Evolutionary conservation across 164 flowering plant genomes (phyloP).

Genomic region (Piper betle): DNA sequence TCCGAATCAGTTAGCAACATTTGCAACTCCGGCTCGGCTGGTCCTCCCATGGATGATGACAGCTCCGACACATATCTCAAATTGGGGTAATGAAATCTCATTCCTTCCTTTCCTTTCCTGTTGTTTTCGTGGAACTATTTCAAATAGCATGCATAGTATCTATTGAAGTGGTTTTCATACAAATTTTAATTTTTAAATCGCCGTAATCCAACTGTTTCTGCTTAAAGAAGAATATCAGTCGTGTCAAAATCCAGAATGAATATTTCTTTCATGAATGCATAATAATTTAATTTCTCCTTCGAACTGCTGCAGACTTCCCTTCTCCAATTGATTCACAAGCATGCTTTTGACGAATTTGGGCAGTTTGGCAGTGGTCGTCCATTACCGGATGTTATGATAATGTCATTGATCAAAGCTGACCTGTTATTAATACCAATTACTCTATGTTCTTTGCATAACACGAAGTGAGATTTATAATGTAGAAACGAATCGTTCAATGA

Average conservation of each 20-base stretch:
- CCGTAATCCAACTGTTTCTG: too few species aligned
- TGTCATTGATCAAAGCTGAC: too few species aligned
- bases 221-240: too few species aligned
- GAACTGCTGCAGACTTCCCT: not conserved
- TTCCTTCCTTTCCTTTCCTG: too few species aligned
- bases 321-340: not conserved
- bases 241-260: not conserved
- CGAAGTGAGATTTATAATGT: too few species aligned
- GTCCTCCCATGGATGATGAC: conserved; percentile 37
- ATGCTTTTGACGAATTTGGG: not conserved
- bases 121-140: not conserved
- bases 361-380: too few species aligned
- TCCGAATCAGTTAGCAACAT: conserved; percentile 32
- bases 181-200: too few species aligned
- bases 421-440: too few species aligned
- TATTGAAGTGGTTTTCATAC: too few species aligned
- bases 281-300: not conserved
- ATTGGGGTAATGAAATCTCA: conserved; percentile 25
- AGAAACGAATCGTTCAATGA: too few species aligned
- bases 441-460: too few species aligned
- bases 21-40: conserved; percentile 9
- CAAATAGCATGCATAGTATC: not conserved
- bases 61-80: conserved; percentile 49
- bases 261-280: not conserved
- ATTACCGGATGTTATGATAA: too few species aligned